A percentile compares a stretch with the other conserved stretches of the same genome.
phyloP scores from a whole-genome alignment of 306 rosid species.

The Corylus heterophylla region DNA sequence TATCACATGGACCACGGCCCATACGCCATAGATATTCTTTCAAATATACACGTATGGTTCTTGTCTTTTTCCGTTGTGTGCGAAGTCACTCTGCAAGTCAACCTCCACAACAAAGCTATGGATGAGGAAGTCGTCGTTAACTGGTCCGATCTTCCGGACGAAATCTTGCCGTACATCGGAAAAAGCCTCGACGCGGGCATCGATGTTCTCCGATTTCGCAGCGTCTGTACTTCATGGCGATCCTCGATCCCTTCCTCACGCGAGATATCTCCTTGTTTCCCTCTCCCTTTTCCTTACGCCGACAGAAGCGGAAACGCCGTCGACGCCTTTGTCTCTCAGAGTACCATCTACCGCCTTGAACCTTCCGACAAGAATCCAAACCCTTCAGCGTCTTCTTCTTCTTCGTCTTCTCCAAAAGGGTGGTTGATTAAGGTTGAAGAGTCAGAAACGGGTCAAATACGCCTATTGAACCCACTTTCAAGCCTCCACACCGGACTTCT shows the following conservation, averaged over 20 bases:
- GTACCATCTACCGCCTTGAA: constrained; percentile 19
- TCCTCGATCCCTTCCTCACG: constrained; percentile 12
- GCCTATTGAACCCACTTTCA: constrained; percentile 28
- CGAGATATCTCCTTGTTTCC: not conserved
- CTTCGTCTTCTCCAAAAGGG: not conserved
- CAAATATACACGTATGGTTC: too few species aligned
- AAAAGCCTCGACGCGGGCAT: not conserved
- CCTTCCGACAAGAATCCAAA: not conserved
- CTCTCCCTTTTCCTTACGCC: not conserved
- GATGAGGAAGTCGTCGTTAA: not conserved
- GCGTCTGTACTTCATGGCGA: constrained; percentile 29
- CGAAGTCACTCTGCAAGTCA: not conserved
- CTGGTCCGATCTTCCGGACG: constrained; percentile 30
- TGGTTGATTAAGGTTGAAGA: constrained; percentile 29
- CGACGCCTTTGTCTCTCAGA: not conserved
- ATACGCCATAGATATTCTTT: too few species aligned
- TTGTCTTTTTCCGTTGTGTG: too few species aligned
- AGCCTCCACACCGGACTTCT: not conserved
- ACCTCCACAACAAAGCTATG: not conserved
- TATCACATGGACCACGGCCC: too few species aligned
- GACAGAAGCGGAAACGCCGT: too few species aligned
- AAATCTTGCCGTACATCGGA: constrained; percentile 2
- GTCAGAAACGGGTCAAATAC: not conserved
- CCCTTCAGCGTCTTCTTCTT: not conserved
- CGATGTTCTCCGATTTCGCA: constrained; percentile 16